phyloP scores from a whole-genome alignment of 2,329 filamentous ascomycete species.

The Exophiala calicioides region DNA sequence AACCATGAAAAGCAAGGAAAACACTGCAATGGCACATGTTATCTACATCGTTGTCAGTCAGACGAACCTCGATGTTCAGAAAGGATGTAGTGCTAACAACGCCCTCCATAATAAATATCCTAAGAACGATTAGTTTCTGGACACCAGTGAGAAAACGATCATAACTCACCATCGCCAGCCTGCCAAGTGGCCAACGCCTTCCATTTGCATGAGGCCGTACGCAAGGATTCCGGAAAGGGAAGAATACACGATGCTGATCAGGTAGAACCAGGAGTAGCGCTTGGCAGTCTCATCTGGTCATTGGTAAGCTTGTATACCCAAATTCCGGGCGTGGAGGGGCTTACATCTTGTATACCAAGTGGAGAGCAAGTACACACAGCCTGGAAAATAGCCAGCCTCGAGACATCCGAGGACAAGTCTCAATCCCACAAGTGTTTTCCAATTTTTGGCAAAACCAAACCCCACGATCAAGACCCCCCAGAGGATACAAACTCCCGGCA shows the following conservation, averaged over 20 bases:
- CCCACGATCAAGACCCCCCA: too few relatives aligned
- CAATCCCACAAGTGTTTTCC: constrained; percentile 28
- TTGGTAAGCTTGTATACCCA: not conserved
- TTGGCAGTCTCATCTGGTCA: constrained; percentile 12
- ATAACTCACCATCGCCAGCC: constrained; percentile 19
- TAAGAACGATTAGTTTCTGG: too few relatives aligned
- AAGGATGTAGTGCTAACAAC: constrained; percentile 30
- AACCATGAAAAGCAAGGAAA: constrained; percentile 38
- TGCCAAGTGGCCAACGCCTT: not conserved
- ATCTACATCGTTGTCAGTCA: too few relatives aligned
- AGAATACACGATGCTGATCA: too few relatives aligned
- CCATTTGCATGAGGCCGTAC: constrained; percentile 42
- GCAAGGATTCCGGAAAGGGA: constrained; percentile 59
- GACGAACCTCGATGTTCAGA: too few relatives aligned
- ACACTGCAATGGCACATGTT: constrained; percentile 25
- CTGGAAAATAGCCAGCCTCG: constrained; percentile 36
- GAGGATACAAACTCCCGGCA: constrained; percentile 35
- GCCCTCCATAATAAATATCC: constrained; percentile 23
- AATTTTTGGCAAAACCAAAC: constrained; percentile 35
- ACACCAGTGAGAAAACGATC: too few relatives aligned
- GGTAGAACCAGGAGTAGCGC: constrained; percentile 7
- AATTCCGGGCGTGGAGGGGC: not conserved
- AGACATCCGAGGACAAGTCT: constrained; percentile 35
- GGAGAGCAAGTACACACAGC: constrained; percentile 31
- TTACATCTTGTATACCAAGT: constrained; percentile 36